Percentiles rank a stretch among this genome's conserved stretches.
Evolutionary conservation across 2,329 filamentous ascomycete species (phyloP).

Genomic region (Clonostachys byssicola): DNA sequence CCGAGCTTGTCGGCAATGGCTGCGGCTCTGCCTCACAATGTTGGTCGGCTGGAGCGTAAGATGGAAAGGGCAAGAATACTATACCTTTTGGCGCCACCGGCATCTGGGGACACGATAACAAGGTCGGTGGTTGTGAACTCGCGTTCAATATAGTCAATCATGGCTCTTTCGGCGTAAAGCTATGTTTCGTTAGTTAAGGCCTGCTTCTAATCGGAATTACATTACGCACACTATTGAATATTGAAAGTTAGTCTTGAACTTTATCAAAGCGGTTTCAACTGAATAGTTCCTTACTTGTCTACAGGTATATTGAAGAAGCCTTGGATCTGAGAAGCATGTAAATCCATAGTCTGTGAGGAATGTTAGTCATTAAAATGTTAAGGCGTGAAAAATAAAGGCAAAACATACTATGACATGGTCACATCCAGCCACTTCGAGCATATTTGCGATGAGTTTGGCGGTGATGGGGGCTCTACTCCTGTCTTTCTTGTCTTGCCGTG

Average conservation of each 20-base stretch:
- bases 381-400: too few species aligned
- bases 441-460: slow-evolving; percentile 93
- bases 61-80: too few species aligned
- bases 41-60: too few species aligned
- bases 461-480: slow-evolving; percentile 91
- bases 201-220: too few species aligned
- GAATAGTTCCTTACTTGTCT: slow-evolving; percentile 41
- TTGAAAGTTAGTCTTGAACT: too few species aligned
- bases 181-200: too few species aligned
- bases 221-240: too few species aligned
- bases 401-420: slow-evolving; percentile 3
- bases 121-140: slow-evolving; percentile 78
- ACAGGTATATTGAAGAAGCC: slow-evolving; percentile 86
- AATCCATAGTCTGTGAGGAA: slow-evolving; percentile 67
- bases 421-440: slow-evolving; percentile 92
- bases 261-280: too few species aligned
- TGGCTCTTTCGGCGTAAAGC: slow-evolving; percentile 90
- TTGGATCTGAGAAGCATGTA: slow-evolving; percentile 90
- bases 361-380: too few species aligned
- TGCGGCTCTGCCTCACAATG: slow-evolving; percentile 50
- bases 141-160: slow-evolving; percentile 85
- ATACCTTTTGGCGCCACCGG: slow-evolving; percentile 80
- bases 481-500: slow-evolving; percentile 97
- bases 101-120: slow-evolving; percentile 93
- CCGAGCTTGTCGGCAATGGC: slow-evolving; percentile 90